Evolutionary conservation across 2,329 filamentous ascomycete species (phyloP), one percentile per base, ranked within the genome.

Genomic region (Triangularia verruculosa): DNA sequence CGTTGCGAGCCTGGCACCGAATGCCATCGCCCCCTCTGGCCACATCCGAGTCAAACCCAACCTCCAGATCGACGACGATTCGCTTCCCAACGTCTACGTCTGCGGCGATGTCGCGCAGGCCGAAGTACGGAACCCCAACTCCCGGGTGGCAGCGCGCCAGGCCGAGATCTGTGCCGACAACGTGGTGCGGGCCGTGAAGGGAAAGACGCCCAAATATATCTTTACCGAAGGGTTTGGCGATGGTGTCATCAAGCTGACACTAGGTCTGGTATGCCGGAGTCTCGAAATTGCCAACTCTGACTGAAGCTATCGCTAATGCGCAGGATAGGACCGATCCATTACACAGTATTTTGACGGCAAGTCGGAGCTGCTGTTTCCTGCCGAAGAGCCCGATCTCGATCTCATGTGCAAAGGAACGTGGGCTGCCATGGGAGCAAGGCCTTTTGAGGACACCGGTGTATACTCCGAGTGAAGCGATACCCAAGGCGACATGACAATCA

Each of bases 51-150:
- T 89, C 24, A 79, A 80, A 57, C 77, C 81, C 0, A 86, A 82
- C 0, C 76, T 90, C 30, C 86, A 89, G 65, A 76, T 90, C 13
- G 70, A 74, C 7, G 81, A 84, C 67, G 73, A 78, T 1, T 63
- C 66, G 0, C 76, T 82, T 8, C 77, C 79, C 1, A 80, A 86
- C 64, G 77, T 89, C 1, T 90, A 86, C 68, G 83, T 83, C 1
- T 81, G 85, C n/a, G 88, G 88, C 17, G 87, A 90, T 66, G 84
- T 90, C 4, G 82, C 85, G 3, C 82, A 84, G 25, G 80, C 80
- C 1, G 78, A 79, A 0, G 76, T 77, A 0, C 73, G 76, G 34
- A 82, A 80, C 52, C 82, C 82, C 5, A 87, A 87, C 70, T 84
- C 82, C 0, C 78, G 86, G 9, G 80, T 84, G 0, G 84, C 83